A percentile compares a stretch with the other conserved stretches of the same genome.
Evolutionary conservation across 108 stramenopile genomes (phyloP).

Genomic region (Chaetoceros muelleri): DNA sequence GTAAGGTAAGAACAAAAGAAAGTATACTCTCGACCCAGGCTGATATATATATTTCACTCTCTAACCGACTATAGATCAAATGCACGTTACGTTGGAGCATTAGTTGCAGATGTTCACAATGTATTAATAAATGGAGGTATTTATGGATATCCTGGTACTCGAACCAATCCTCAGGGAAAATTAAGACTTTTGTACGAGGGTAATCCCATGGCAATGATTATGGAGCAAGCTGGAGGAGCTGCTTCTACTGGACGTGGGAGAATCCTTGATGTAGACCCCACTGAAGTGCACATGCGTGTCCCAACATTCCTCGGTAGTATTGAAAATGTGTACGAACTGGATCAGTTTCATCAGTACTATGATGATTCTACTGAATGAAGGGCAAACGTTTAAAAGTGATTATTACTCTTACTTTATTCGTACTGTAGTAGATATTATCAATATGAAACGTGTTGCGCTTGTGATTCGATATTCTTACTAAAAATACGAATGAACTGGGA

Average conservation of each 20-base stretch:
- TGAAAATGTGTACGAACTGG: conserved; percentile 83
- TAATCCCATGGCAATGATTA: conserved; percentile 96
- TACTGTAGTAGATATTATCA: too few species aligned
- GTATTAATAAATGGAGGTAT: conserved; percentile 98
- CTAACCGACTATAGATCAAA: conserved; percentile 15
- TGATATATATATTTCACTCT: conserved; percentile 7
- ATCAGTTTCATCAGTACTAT: conserved; percentile 77
- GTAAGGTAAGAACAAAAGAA: conserved; percentile 27
- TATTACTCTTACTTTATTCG: too few species aligned
- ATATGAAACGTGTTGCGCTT: too few species aligned
- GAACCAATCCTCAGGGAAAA: conserved; percentile 75
- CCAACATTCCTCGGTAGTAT: conserved; percentile 77
- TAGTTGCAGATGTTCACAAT: conserved; percentile 98
- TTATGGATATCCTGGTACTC: conserved; percentile 95
- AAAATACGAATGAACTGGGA: too few species aligned
- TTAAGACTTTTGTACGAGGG: conserved; percentile 84
- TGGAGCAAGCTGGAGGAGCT: conserved; percentile 96
- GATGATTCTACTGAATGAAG: too few species aligned
- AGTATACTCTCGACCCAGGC: conserved; percentile 8
- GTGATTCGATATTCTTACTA: too few species aligned
- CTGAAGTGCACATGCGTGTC: conserved; percentile 84
- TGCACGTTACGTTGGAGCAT: conserved; percentile 92
- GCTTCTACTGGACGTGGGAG: conserved; percentile 86
- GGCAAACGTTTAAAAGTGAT: too few species aligned
- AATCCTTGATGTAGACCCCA: conserved; percentile 72